Conservation (phyloP, 148 eudicot genomes). For the Tetragonia tetragonoides region DNA sequence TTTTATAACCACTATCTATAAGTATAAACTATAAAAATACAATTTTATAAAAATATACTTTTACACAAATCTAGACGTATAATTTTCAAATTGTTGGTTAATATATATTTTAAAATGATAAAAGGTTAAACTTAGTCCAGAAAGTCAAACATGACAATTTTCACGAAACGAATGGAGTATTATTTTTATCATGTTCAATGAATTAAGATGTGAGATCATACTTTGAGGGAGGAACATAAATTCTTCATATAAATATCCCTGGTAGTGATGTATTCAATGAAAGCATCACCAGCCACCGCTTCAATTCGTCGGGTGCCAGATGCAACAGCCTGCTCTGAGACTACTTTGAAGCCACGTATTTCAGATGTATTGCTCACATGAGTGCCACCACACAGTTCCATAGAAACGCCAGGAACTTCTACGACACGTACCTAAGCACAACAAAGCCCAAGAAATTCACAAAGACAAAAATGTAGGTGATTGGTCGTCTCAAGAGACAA, state of each 20-base stretch:
- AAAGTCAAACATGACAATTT: no score
- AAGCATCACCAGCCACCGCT: conserved; percentile 99
- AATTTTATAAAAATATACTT: no score
- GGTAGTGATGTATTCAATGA: conserved; percentile 66
- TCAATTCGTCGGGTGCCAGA: conserved; percentile 96
- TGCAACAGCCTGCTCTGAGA: conserved; percentile 93
- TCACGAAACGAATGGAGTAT: not conserved
- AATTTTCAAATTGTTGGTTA: no score
- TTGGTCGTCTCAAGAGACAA: no score
- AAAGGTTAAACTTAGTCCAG: no score
- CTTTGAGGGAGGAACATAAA: conserved; percentile 90
- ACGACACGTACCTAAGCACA: conserved; percentile 82
- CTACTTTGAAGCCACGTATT: conserved; percentile 92
- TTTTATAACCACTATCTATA: no score
- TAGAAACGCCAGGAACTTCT: conserved; percentile 96
- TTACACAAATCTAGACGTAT: no score
- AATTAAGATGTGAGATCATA: conserved; percentile 28
- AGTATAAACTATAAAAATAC: no score
- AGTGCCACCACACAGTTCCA: conserved; percentile 98
- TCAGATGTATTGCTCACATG: conserved; percentile 88
- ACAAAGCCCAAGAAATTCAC: not conserved
- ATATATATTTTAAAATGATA: no score
- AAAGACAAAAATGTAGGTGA: no score
- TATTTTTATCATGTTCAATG: not conserved
- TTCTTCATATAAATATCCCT: conserved; percentile 88